Base-by-base conservation (phyloP, 305 asterid genomes). In the Fraxinus angustifolia region DNA sequence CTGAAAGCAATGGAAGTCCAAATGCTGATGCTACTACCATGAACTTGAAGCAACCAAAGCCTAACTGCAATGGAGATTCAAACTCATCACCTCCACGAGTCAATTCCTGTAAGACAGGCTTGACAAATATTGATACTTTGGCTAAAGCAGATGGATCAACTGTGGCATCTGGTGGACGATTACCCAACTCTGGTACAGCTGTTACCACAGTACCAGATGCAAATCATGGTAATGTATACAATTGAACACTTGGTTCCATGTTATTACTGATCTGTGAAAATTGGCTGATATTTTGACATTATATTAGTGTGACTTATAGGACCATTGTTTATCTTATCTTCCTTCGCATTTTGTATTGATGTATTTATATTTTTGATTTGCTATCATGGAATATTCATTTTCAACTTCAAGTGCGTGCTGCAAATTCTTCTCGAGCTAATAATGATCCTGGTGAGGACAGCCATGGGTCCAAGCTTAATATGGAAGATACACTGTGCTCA, bases 1-100 rank as follows among this genome's bases (percentile, higher is more conserved):
- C 79, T 65, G 98, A 90, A 80, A 91, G 92, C 82, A 95, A 90
- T 87, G 90, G 91, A 83, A 91, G 93, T 84, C 93, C 92, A 19
- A 81, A 77, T 81, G 86, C 79, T 53, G 92, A 89, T 86, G 90
- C 89, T 71, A 70, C 90, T 76, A 79, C 83, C 77, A 87, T 84
- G 17, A 88, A 86, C 82, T 75, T 86, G 83, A 90, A 92, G 89
- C 94, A 85, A 45, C 85, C 86, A 65, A 94, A 90, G 78, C 82
- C 87, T 50, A 78, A 72, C 85, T 89, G 90, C 87, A 87, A 92
- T 84, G 97, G 89, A 82, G 93, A 90, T 84, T 87, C 89, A 45
- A 87, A 80, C 81, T 48, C 86, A 79, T 91, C 97, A 75, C 92
- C 90, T 3, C 88, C 82, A 80, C 89, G 36, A 60, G 60, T 82